These are phyloP conservation scores for Cryptococcus sp. DNA, from an alignment of 1,284 basidiomycete genomes.

Conservation along the genomic window DNA sequence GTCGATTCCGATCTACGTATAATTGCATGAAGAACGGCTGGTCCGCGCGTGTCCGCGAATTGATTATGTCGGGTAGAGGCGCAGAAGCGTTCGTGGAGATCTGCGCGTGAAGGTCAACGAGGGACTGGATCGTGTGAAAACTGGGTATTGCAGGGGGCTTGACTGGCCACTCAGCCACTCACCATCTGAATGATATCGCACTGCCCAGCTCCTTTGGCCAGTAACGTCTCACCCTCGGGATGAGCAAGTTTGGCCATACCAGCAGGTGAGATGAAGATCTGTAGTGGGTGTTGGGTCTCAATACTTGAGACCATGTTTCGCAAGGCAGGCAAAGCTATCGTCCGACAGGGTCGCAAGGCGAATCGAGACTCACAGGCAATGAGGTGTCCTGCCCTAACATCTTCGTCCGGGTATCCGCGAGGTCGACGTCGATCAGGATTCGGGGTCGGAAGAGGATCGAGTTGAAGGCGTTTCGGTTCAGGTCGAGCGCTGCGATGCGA, in stretches of 20 bases:
- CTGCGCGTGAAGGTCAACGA: slow-evolving; percentile 17
- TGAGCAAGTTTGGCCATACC: slow-evolving; percentile 54
- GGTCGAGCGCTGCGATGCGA: slow-evolving; percentile 34
- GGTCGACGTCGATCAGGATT: slow-evolving; percentile 46
- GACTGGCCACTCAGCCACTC: slow-evolving; percentile 7
- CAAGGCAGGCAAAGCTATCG: neutral
- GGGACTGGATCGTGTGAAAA: neutral
- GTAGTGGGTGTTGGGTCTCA: neutral
- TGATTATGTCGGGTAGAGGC: slow-evolving; percentile 47
- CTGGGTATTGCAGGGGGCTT: neutral
- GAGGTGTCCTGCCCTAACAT: slow-evolving; percentile 47
- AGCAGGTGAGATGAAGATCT: slow-evolving; percentile 53
- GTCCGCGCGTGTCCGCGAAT: slow-evolving; percentile 22
- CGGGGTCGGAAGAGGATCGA: slow-evolving; percentile 52
- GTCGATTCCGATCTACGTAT: slow-evolving; percentile 51
- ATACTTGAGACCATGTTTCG: neutral
- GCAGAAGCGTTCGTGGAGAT: slow-evolving; percentile 53
- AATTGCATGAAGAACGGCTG: slow-evolving; percentile 55
- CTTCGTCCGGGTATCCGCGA: slow-evolving; percentile 43
- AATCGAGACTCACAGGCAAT: slow-evolving; percentile 33
- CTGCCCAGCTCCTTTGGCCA: slow-evolving; percentile 48
- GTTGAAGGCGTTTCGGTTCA: slow-evolving; percentile 49
- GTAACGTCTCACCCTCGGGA: slow-evolving; percentile 47
- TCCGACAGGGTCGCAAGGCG: neutral
- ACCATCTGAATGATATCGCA: slow-evolving; percentile 52